phyloP scores from a whole-genome alignment of 2,329 filamentous ascomycete genomes.

The Cercospora brassicicola region DNA sequence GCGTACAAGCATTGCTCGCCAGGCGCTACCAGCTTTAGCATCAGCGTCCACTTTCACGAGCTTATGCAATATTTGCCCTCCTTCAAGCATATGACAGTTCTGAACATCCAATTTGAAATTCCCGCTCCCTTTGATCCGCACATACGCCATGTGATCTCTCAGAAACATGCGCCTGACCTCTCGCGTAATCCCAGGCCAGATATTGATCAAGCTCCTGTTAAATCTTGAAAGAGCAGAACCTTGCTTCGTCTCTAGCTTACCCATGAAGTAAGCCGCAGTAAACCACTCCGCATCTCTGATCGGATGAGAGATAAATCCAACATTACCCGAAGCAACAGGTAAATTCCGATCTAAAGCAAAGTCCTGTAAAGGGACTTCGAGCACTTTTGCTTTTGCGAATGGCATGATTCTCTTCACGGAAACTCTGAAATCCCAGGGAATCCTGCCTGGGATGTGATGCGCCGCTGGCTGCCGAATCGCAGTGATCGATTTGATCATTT shows the following conservation, averaged over 20 bases:
- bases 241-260: constrained; percentile 1
- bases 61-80: constrained; percentile 20
- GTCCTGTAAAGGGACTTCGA: constrained; percentile 14
- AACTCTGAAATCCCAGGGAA: constrained; percentile 19
- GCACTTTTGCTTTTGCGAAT: constrained; percentile 23
- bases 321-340: constrained; percentile 1
- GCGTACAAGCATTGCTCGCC: background rate
- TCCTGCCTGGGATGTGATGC: background rate
- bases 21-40: background rate
- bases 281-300: constrained; percentile 12
- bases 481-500: constrained; percentile 27
- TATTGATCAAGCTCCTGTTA: constrained; percentile 13
- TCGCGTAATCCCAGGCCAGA: constrained; percentile 20
- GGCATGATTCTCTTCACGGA: constrained; percentile 25
- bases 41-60: constrained; percentile 5
- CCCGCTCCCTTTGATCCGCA: constrained; percentile 24
- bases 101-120: constrained; percentile 37
- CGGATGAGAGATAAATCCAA: constrained; percentile 13
- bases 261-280: constrained; percentile 20
- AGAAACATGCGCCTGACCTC: constrained; percentile 33
- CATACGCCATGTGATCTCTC: constrained; percentile 33
- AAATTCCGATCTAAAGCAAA: constrained; percentile 22
- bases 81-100: constrained; percentile 29
- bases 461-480: constrained; percentile 9
- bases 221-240: constrained; percentile 6